A percentile compares a stretch with the other conserved stretches of the same genome.
Evolutionary conservation across 768 basidiomycete species (phyloP).

Genomic region (Lactarius psammicola): DNA sequence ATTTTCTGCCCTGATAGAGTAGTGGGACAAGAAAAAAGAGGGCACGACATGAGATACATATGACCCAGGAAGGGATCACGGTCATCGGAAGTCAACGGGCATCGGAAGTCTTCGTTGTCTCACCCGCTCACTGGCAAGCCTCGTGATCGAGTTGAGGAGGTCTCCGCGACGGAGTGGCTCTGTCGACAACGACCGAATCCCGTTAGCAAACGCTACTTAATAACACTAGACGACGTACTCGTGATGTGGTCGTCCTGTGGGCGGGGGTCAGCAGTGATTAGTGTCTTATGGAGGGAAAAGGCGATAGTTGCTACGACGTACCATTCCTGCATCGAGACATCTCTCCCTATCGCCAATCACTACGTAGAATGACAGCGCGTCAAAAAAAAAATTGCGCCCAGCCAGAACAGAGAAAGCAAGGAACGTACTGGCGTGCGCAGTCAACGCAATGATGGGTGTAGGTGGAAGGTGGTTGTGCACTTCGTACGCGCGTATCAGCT

Average conservation of each 20-base stretch:
- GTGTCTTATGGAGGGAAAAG: too few relatives aligned
- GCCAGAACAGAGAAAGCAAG: neutral
- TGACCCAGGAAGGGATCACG: neutral
- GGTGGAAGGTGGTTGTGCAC: constrained; percentile 62
- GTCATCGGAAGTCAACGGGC: constrained; percentile 16
- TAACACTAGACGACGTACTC: constrained; percentile 47
- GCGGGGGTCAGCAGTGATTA: constrained; percentile 1
- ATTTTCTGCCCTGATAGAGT: neutral
- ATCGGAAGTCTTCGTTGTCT: constrained; percentile 22
- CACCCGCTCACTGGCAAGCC: constrained; percentile 65
- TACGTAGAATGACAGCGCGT: constrained; percentile 33
- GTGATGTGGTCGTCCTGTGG: constrained; percentile 76
- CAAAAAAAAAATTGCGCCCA: constrained; percentile 24
- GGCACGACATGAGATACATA: neutral
- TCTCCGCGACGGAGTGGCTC: constrained; percentile 80
- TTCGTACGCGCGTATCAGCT: constrained; percentile 86
- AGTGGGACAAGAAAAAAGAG: neutral
- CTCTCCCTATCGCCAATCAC: constrained; percentile 88
- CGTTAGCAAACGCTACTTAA: constrained; percentile 1
- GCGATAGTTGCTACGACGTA: too few relatives aligned
- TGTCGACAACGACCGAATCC: constrained; percentile 31
- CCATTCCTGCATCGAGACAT: constrained; percentile 74
- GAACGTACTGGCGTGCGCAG: constrained; percentile 90
- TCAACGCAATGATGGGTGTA: constrained; percentile 93
- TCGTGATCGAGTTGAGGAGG: constrained; percentile 77